Percentiles rank a stretch among this genome's conserved stretches.
Conservation (phyloP, 495 filamentous ascomycete species). For the Aspergillus hancockii region DNA sequence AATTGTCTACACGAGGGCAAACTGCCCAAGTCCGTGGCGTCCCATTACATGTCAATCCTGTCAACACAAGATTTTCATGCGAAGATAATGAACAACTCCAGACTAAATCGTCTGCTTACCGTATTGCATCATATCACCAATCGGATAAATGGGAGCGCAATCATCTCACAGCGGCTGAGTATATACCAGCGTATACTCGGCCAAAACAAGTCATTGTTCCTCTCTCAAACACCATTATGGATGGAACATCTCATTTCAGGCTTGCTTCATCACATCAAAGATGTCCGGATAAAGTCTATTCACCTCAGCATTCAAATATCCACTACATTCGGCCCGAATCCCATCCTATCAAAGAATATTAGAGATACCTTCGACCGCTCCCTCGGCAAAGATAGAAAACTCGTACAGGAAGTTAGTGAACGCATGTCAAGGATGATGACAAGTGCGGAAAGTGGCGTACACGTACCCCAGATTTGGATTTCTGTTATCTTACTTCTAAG, state of each 20-base stretch:
- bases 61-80: slow-evolving; percentile 73
- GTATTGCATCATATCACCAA: slow-evolving; percentile 71
- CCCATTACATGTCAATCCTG: slow-evolving; percentile 75
- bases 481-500: slow-evolving; percentile 75
- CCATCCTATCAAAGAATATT: slow-evolving; percentile 61
- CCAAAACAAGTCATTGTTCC: slow-evolving; percentile 69
- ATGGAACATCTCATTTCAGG: slow-evolving; percentile 77
- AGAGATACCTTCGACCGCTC: slow-evolving; percentile 63
- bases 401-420: slow-evolving; percentile 62
- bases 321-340: slow-evolving; percentile 63
- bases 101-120: slow-evolving; percentile 65
- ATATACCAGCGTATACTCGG: slow-evolving; percentile 75
- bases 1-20: slow-evolving; percentile 61
- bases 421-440: slow-evolving; percentile 71
- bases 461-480: slow-evolving; percentile 90
- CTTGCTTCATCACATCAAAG: slow-evolving; percentile 74
- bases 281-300: slow-evolving; percentile 74
- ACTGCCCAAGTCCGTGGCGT: slow-evolving; percentile 73
- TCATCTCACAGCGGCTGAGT: slow-evolving; percentile 68
- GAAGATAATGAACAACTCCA: slow-evolving; percentile 69
- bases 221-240: slow-evolving; percentile 59
- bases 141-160: slow-evolving; percentile 72
- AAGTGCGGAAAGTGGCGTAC: slow-evolving; percentile 58
- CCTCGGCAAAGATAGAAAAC: slow-evolving; percentile 57
- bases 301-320: slow-evolving; percentile 67